Evolutionary conservation across 495 filamentous ascomycete species (phyloP).

Genomic region (Daldinia caldariorum): DNA sequence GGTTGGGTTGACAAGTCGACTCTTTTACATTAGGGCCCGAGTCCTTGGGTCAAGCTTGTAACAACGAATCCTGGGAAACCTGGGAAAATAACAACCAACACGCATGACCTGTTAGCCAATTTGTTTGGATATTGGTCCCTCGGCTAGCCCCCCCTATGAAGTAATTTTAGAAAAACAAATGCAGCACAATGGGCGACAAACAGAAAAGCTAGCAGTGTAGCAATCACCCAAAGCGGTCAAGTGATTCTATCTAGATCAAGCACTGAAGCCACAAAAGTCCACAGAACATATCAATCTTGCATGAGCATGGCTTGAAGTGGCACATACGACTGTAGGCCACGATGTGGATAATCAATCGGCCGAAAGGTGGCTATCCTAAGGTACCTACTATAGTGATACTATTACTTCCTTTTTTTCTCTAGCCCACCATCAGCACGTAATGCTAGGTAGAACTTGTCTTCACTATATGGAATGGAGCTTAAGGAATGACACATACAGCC

Average conservation of each 20-base stretch:
- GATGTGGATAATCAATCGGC: constrained; percentile 32
- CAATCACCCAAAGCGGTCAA: constrained; percentile 41
- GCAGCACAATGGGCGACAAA: constrained; percentile 30
- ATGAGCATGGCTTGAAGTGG: constrained; percentile 31
- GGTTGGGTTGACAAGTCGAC: constrained; percentile 43
- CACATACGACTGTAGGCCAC: constrained; percentile 16
- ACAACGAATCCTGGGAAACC: constrained; percentile 38
- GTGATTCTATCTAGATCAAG: constrained; percentile 25
- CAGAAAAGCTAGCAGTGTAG: constrained; percentile 28
- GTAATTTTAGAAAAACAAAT: constrained; percentile 44
- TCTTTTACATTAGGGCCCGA: constrained; percentile 39
- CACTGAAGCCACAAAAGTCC: constrained; percentile 8
- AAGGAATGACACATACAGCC: constrained; percentile 38
- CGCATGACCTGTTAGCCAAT: constrained; percentile 39
- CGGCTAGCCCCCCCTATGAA: constrained; percentile 20
- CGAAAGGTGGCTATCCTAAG: constrained; percentile 19
- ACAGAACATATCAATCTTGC: constrained; percentile 27
- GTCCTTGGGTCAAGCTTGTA: constrained; percentile 35
- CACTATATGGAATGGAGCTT: constrained; percentile 35
- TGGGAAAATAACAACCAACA: constrained; percentile 39
- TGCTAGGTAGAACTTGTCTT: constrained; percentile 9
- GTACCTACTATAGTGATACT: neutral
- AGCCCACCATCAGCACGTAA: constrained; percentile 17
- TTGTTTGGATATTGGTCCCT: constrained; percentile 34
- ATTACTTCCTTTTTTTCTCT: neutral